Evolutionary conservation across 2,329 filamentous ascomycete species (phyloP), one percentile per base, ranked within the genome.

Genomic region (Bipolaris gigantea): DNA sequence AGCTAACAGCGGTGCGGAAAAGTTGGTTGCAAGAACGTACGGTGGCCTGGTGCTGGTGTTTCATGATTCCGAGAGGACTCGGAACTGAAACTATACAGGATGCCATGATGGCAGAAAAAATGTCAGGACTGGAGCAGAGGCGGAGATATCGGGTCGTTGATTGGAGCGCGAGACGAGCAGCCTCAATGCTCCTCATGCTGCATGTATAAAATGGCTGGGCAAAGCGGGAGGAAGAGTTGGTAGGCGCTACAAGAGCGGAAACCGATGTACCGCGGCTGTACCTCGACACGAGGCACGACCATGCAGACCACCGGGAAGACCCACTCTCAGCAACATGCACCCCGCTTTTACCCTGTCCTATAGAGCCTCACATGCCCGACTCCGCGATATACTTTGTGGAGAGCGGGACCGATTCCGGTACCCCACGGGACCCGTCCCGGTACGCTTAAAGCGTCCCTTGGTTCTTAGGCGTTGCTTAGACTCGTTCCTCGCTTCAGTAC

Each of bases 221-320:
- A 23, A 36, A 13, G n/a, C 40, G 27, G 13, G 47, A 25, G 11
- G 32, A 5, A 15, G 16, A n/a, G 34, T 46, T 19, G 34, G 25
- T 25, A 8, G 11, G 10, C 27, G 27, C 27, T 30, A 10, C 23
- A 25, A 21, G 19, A n/a, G 32, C 16, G 27, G 46, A 32, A 21
- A 27, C 34, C 4, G 11, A 30, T 42, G 21, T 30, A 16, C 36
- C 19, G 38, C 41, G 23, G n/a, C 34, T 50, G 47, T 48, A 45
- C 53, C 57, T 60, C 65, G 65, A 61, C 16, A 64, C 65, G 65
- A 66, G 65, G 59, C 57, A 51, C 21, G 32, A 15, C 10, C 23
- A 10, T 23, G 23, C 25, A 32, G 10, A n/a, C 11, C n/a, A 38
- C 19, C 21, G 30, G 46, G 27, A 48, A 15, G 40, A 30, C 19